Conservation (phyloP, 306 rosid species). For the Begonia fuchsioides region DNA sequence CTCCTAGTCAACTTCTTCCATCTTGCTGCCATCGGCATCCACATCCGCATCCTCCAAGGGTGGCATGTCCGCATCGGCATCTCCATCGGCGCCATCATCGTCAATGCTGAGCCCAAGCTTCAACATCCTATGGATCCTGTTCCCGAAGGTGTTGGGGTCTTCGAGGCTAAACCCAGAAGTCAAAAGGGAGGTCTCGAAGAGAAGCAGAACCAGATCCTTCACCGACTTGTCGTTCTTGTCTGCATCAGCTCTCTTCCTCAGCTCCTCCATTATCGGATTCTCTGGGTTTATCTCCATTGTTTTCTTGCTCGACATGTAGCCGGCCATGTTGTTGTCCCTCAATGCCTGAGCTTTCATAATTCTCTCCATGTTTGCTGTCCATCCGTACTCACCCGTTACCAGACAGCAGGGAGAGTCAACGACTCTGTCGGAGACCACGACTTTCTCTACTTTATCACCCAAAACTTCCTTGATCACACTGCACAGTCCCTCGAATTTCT, state of each 20-base stretch:
- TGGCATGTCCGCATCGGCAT: constrained; percentile 69
- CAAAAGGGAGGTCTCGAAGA: constrained; percentile 71
- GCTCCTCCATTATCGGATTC: constrained; percentile 86
- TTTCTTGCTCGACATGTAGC: constrained; percentile 86
- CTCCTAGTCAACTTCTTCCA: constrained; percentile 25
- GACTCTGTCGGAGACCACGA: constrained; percentile 76
- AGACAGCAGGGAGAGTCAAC: constrained; percentile 82
- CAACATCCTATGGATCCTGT: constrained; percentile 86
- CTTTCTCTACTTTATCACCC: constrained; percentile 86
- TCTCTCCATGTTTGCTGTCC: constrained; percentile 94
- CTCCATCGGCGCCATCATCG: constrained; percentile 33
- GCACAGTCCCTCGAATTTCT: constrained; percentile 65
- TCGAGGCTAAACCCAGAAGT: constrained; percentile 95
- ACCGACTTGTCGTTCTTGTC: constrained; percentile 88
- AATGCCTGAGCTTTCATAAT: constrained; percentile 90
- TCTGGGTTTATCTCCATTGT: constrained; percentile 91
- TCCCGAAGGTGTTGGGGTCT: constrained; percentile 84
- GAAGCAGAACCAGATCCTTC: constrained; percentile 75
- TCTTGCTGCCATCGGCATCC: constrained; percentile 67
- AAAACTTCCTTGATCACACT: constrained; percentile 77
- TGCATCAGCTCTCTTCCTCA: constrained; percentile 64
- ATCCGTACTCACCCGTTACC: constrained; percentile 79
- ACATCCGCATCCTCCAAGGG: constrained; percentile 68
- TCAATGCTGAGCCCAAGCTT: constrained; percentile 84
- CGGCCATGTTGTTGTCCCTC: constrained; percentile 84